Percentiles rank a stretch among this genome's conserved stretches.
Conservation (phyloP, 345 rosid genomes). For the Nasturtium officinale region DNA sequence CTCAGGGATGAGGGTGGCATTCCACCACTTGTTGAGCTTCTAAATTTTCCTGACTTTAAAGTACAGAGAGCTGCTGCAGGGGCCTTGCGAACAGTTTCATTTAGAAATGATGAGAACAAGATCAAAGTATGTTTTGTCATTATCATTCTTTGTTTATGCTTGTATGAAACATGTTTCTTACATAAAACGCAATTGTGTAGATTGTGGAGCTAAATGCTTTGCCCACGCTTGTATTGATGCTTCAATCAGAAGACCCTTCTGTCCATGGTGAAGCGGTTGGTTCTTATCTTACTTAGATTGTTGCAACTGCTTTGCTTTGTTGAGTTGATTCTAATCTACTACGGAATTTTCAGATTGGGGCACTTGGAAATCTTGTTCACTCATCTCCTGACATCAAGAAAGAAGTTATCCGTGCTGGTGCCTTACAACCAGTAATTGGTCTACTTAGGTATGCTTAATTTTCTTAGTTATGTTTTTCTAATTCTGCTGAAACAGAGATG, state of each 20-base stretch:
- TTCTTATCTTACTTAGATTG: slow-evolving; percentile 15
- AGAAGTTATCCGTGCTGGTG: slow-evolving; percentile 73
- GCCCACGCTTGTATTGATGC: slow-evolving; percentile 69
- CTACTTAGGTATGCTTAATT: slow-evolving; percentile 58
- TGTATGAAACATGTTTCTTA: slow-evolving; percentile 17
- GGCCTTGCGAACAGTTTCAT: slow-evolving; percentile 72
- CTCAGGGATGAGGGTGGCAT: slow-evolving; percentile 75
- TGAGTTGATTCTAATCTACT: slow-evolving; percentile 10
- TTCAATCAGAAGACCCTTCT: slow-evolving; percentile 60
- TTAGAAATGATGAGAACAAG: slow-evolving; percentile 73
- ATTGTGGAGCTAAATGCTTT: slow-evolving; percentile 68
- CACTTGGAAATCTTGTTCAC: slow-evolving; percentile 75
- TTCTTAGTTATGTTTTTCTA: not conserved
- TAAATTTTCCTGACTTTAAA: slow-evolving; percentile 53
- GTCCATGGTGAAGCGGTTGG: slow-evolving; percentile 76
- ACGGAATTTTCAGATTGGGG: slow-evolving; percentile 59
- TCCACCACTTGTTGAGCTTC: slow-evolving; percentile 72
- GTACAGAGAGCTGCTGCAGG: slow-evolving; percentile 89
- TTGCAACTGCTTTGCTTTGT: not conserved
- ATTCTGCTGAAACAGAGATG: slow-evolving; percentile 3
- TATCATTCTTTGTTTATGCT: not conserved
- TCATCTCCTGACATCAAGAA: slow-evolving; percentile 74
- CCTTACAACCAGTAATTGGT: slow-evolving; percentile 78
- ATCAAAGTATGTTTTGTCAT: slow-evolving; percentile 50
- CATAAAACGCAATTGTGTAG: slow-evolving; percentile 49